Base-by-base conservation (phyloP, 192 early-diverging fungal species). In the Chytriomyces hyalinus region DNA sequence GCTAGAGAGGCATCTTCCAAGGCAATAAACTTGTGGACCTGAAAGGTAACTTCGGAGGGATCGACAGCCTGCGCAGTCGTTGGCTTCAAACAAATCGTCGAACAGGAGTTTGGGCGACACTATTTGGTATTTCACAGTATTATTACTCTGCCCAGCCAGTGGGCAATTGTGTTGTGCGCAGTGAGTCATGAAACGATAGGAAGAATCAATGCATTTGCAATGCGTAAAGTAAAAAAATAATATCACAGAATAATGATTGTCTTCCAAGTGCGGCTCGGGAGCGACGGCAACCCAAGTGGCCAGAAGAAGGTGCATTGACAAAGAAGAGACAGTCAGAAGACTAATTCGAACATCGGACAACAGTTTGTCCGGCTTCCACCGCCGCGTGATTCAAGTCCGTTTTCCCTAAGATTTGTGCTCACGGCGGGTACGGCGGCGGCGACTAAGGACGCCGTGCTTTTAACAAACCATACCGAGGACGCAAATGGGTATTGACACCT, bases 381-480 rank as follows among this genome's bases (percentile, higher is more conserved):
- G 47, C 88, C 93, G 20, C 79, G 78, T 10, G 43, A 61, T 13
- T 26, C 79, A 11, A 80, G 81, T 7, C 88, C 91, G 36, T 93
- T 92, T 65, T 83, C 87, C 47, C 81, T 97, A 66, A 90, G 94
- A 3, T 93, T 97, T 84, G 88, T 92, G 61, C 80, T 97, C 20
- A 89, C 90, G 59, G 86, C 93, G 46, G 96, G 96, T 44, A 88
- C 93, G 6, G 78, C 90, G 22, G 81, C 93, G 57, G 80, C 94
- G n/a, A 90, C 92, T 20, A 87, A 87, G 61, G 84, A 87, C 43
- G 86, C 94, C 5, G 80, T 88, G n/a, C 81, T 98, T 46, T 85
- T 89, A 76, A 96, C 94, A 51, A 98, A 98, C 82, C 94, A 96
- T 87, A 95, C 94, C 4, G 78, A 90, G 24, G 78, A 90, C 62